Evolutionary conservation across 306 rosid genomes (phyloP).

Genomic region (Calophaca sinica): DNA sequence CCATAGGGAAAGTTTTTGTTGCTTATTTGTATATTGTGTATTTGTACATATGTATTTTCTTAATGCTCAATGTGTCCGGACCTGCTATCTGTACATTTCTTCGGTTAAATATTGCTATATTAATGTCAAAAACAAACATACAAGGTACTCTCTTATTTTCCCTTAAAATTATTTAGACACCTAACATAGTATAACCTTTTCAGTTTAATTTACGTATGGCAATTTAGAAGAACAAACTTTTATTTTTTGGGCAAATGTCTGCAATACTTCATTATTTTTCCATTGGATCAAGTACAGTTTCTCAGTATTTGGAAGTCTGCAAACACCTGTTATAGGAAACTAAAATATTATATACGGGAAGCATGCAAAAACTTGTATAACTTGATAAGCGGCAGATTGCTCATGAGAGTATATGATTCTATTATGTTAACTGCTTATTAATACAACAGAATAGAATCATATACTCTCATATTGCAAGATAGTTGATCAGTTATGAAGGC

Average conservation of each 20-base stretch:
- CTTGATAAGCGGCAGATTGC: slow-evolving; percentile 45
- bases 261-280: slow-evolving; percentile 38
- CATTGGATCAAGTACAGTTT: slow-evolving; percentile 44
- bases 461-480: slow-evolving; percentile 8
- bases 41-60: slow-evolving; percentile 8
- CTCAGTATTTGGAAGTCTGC: neutral
- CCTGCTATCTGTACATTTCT: slow-evolving; percentile 18
- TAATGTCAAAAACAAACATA: slow-evolving; percentile 32
- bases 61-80: neutral
- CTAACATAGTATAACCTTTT: slow-evolving; percentile 23
- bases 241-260: slow-evolving; percentile 24
- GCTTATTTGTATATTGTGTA: slow-evolving; percentile 17
- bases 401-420: no score
- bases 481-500: slow-evolving; percentile 80
- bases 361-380: slow-evolving; percentile 57
- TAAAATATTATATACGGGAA: slow-evolving; percentile 38
- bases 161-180: slow-evolving; percentile 21
- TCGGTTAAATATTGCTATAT: slow-evolving; percentile 14
- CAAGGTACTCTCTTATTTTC: slow-evolving; percentile 17
- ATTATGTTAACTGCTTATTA: no score
- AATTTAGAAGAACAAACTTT: slow-evolving; percentile 28
- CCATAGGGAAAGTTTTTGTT: slow-evolving; percentile 16
- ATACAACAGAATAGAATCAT: no score
- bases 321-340: slow-evolving; percentile 14
- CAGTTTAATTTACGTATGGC: slow-evolving; percentile 23